phyloP scores from a whole-genome alignment of 495 filamentous ascomycete species.

The Bacidia rubella region DNA sequence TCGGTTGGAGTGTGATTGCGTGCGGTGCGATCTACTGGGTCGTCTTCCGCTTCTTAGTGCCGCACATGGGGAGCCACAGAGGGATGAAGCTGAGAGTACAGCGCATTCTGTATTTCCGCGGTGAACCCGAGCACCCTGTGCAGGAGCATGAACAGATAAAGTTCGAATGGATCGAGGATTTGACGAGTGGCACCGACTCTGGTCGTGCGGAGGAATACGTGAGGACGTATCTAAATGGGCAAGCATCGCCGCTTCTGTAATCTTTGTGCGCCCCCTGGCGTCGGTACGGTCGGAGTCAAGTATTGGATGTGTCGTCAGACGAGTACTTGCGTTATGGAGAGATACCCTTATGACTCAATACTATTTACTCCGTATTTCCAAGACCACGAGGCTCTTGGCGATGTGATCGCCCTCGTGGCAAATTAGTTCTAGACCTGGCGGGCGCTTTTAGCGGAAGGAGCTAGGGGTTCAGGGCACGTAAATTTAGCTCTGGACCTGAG shows the following conservation, averaged over 20 bases:
- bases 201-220: not conserved
- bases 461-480: no score
- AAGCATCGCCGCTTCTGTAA: not conserved
- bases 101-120: slow-evolving; percentile 1
- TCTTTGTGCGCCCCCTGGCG: no score
- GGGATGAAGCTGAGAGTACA: not conserved
- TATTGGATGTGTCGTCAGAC: no score
- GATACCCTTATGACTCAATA: no score
- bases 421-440: no score
- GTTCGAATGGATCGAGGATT: not conserved
- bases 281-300: no score
- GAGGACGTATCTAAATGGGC: not conserved
- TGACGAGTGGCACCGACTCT: not conserved
- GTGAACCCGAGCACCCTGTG: slow-evolving; percentile 10
- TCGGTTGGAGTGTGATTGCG: slow-evolving; percentile 5
- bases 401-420: no score
- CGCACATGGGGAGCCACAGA: slow-evolving; percentile 3
- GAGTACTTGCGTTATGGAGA: no score
- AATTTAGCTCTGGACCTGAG: no score
- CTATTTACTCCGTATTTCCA: no score
- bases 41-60: slow-evolving; percentile 9
- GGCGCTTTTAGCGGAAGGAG: no score
- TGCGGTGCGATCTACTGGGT: slow-evolving; percentile 12
- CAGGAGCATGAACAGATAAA: slow-evolving; percentile 1
- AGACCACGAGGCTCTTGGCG: no score